Evolutionary conservation across 352 stramenopile genomes (phyloP), one percentile per base, ranked within the genome.

Genomic region (Globisporangium emineosum): DNA sequence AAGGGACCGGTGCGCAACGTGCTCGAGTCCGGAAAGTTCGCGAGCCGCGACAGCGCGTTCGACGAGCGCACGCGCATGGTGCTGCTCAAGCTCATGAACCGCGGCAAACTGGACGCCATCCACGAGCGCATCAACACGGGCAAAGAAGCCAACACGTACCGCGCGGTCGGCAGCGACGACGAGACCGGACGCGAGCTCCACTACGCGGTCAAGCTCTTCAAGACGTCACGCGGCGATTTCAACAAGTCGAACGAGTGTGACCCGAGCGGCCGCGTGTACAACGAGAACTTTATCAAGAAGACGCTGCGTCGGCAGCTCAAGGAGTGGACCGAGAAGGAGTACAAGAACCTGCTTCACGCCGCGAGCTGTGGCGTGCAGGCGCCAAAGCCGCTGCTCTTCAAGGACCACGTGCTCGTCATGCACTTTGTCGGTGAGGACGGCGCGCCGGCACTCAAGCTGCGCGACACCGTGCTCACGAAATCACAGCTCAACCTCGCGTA

Each of bases 121-220:
- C 74, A 82, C 54, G 72, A 74, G 29, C 69, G 72, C 9, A 69
- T 85, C 43, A 72, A 89, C 59, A 76, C 75, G 35, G 77, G 78
- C 3, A 75, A 70, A 49, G 74, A 83, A 23, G 73, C 75, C 5
- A 72, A 77, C 30, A 70, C 89, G 37, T 90, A 88, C 60, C 71
- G 83, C 60, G 81, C 76, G 3, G 51, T 78, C 15, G 78, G 73
- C 5, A 51, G 47, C 37, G 64, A 78, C 49, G 66, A 43, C 13
- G 55, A 67, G 17, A 71, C 65, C 7, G 66, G 56, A 5, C 45
- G 56, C 1, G 71, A 76, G 13, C 60, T 68, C 52, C 63, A 64
- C 2, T 69, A 72, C 51, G 69, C 68, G 7, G 75, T 86, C 69
- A 92, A 94, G 75, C 75, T 94, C 49, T 89, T 93, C 75, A 92